phyloP scores from a whole-genome alignment of 352 stramenopile species.

The Phytophthora cryptogea region DNA sequence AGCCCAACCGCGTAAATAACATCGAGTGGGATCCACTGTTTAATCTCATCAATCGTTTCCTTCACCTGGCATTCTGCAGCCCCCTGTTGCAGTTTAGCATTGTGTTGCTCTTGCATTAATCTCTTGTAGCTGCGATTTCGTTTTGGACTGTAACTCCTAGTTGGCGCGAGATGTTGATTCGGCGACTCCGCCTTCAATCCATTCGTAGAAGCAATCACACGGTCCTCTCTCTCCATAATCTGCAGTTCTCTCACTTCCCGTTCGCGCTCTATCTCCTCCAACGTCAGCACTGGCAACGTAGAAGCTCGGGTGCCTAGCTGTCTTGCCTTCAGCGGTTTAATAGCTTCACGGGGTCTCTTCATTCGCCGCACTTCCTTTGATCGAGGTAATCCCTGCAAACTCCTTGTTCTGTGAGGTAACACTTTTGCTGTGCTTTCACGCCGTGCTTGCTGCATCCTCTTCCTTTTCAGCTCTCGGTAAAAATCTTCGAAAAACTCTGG shows the following conservation, averaged over 20 bases:
- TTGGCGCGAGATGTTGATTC: background rate
- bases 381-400: constrained; percentile 1
- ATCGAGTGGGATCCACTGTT: constrained; percentile 63
- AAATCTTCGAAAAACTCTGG: constrained; percentile 31
- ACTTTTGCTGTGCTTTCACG: background rate
- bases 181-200: background rate
- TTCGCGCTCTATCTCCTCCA: background rate
- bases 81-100: constrained; percentile 19
- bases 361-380: constrained; percentile 4
- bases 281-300: background rate
- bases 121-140: constrained; percentile 19
- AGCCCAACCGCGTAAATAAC: constrained; percentile 65
- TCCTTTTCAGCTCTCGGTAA: constrained; percentile 38
- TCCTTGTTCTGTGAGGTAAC: background rate
- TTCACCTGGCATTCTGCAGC: constrained; percentile 43
- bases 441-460: constrained; percentile 14
- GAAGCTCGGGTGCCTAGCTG: background rate
- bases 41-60: constrained; percentile 53
- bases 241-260: constrained; percentile 1
- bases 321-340: constrained; percentile 13
- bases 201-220: background rate
- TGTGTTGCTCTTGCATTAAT: constrained; percentile 16
- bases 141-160: constrained; percentile 2
- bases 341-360: constrained; percentile 7
- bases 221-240: constrained; percentile 6